phyloP scores from a whole-genome alignment of 140 eudicot species.

The Anethum foeniculum region DNA sequence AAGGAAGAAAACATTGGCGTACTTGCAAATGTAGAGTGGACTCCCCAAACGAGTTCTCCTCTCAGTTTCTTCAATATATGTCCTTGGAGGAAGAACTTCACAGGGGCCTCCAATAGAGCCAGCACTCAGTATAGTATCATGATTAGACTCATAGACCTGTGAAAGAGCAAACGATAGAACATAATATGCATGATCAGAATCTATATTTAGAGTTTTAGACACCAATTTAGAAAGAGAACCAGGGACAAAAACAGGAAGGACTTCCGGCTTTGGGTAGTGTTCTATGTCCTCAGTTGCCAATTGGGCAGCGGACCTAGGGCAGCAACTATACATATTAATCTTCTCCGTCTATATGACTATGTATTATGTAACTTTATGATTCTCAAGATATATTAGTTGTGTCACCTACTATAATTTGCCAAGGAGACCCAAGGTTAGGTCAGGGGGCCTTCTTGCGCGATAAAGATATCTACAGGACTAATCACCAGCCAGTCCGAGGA shows the following conservation, averaged over 20 bases:
- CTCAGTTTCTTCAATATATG: background rate
- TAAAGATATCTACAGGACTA: background rate
- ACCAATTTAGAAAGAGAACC: background rate
- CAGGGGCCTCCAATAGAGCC: background rate
- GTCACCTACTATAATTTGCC: background rate
- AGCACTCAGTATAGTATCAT: constrained; percentile 4
- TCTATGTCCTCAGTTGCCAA: background rate
- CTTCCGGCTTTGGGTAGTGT: background rate
- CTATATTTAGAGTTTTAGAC: too few species aligned
- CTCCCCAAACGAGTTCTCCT: background rate
- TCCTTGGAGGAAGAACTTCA: constrained; percentile 7
- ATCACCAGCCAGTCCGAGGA: background rate
- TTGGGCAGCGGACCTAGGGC: background rate
- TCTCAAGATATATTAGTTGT: background rate
- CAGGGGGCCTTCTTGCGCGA: background rate
- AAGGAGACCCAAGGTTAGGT: background rate
- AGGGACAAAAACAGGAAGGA: background rate
- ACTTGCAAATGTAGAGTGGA: constrained; percentile 13
- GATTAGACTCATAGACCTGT: constrained; percentile 12
- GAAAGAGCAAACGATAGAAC: background rate
- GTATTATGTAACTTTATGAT: background rate
- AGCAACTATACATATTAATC: background rate
- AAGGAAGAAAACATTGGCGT: background rate
- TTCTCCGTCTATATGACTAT: background rate
- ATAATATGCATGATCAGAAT: background rate